Base-by-base conservation (phyloP, 352 stramenopile species). In the Globisporangium iwayamae region DNA sequence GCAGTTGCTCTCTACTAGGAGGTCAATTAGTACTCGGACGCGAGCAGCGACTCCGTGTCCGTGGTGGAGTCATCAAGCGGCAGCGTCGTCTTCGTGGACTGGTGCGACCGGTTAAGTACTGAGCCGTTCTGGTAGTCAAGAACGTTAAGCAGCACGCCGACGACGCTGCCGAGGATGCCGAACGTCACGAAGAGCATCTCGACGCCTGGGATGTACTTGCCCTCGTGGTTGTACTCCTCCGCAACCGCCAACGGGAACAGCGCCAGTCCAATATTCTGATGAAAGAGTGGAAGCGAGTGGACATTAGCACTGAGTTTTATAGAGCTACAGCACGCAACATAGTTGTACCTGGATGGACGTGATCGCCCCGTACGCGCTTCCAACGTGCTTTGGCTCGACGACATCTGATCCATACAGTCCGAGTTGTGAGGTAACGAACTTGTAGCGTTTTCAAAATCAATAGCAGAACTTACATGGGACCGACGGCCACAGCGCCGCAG, bases 281-380 rank as follows among this genome's bases (percentile, higher is more conserved):
- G 14, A 50, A 28, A 28, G 25, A 28, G 25, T 28, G 25, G 25
- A 28, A 28, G 25, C 25, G 25, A 28, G 25, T 28, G 25, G 25
- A 28, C 25, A 28, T 28, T 28, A 28, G 25, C 25, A 28, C 25
- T 28, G 25, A 28, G 25, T 28, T 28, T 28, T 28, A 28, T 28
- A 28, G 25, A 28, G 25, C 25, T 28, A 28, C 25, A 28, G 25
- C 25, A 28, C 25, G 25, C 25, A 28, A 28, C 25, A 28, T 28
- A 28, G 25, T 28, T 28, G 25, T 50, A 91, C 85, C 71, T 94
- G 93, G 38, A 98, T 94, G n/a, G 90, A 93, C 32, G 91, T 97
- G 65, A 98, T 96, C 8, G 96, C 80, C 28, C 94, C 94, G 71
- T 97, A 98, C 4, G 92, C 94, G 52, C 88, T 97, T 43, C 93